Evolutionary conservation across 2,329 filamentous ascomycete genomes (phyloP).

Genomic region (Fusarium sterilihyphosum): DNA sequence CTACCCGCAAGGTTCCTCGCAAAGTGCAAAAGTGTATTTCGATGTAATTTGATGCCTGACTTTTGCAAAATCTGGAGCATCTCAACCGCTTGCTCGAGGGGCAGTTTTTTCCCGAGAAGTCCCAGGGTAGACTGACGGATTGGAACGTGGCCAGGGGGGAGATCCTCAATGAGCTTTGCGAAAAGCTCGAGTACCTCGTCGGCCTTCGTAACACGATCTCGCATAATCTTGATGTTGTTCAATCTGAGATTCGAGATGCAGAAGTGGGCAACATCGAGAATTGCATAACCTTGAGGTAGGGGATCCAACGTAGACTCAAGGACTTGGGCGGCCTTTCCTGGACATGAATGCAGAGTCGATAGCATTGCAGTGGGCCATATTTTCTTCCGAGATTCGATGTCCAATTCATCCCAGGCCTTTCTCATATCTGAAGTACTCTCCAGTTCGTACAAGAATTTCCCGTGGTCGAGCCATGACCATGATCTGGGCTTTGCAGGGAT

Average conservation of each 20-base stretch:
- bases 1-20: conserved; percentile 56
- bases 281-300: conserved; percentile 50
- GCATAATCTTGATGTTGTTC: conserved; percentile 18
- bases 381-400: conserved; percentile 37
- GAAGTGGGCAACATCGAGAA: conserved; percentile 50
- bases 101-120: conserved; percentile 44
- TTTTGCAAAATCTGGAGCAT: conserved; percentile 50
- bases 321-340: conserved; percentile 46
- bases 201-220: conserved; percentile 40
- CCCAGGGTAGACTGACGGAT: conserved; percentile 54
- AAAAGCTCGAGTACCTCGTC: conserved; percentile 46
- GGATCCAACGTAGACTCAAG: conserved; percentile 52
- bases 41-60: conserved; percentile 47
- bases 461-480: conserved; percentile 43
- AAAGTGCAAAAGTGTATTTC: conserved; percentile 59
- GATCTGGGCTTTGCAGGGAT: conserved; percentile 21
- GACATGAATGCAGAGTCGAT: conserved; percentile 47
- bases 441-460: conserved; percentile 46
- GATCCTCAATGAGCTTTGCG: conserved; percentile 44
- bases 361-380: conserved; percentile 51
- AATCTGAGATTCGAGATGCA: conserved; percentile 41
- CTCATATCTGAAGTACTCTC: conserved; percentile 46
- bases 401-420: conserved; percentile 46
- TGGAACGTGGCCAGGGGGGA: conserved; percentile 45
- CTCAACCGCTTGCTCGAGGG: conserved; percentile 44